Evolutionary conservation across 1,284 basidiomycete species (phyloP).

Genomic region (Cystobasidium slooffiae): DNA sequence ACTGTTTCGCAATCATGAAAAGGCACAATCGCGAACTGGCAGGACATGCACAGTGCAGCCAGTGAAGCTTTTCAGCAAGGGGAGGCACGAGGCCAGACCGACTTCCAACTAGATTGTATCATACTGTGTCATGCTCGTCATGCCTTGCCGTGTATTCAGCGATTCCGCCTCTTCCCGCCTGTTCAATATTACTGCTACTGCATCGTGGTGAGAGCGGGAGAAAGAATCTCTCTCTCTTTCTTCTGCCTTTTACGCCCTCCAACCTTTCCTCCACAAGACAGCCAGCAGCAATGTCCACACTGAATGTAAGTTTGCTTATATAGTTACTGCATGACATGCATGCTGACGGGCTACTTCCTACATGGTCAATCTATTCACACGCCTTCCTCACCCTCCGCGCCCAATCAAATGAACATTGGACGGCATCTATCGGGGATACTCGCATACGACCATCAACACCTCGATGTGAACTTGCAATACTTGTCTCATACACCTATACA

Average conservation of each 20-base stretch:
- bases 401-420: constrained; percentile 12
- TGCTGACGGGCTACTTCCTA: not conserved
- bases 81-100: too few species aligned
- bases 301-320: constrained; percentile 4
- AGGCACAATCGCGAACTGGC: too few species aligned
- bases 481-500: not conserved
- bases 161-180: not conserved
- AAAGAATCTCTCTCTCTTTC: not conserved
- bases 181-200: not conserved
- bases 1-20: too few species aligned
- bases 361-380: too few species aligned
- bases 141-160: not conserved
- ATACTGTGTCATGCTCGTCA: not conserved
- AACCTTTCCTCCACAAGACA: not conserved
- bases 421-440: constrained; percentile 6
- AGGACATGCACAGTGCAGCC: too few species aligned
- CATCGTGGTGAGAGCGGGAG: not conserved
- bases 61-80: too few species aligned
- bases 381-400: not conserved
- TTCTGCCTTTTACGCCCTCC: not conserved
- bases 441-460: not conserved
- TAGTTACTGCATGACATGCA: not conserved
- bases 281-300: constrained; percentile 25
- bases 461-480: not conserved
- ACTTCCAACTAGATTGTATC: too few species aligned